Evolutionary conservation across 2,329 filamentous ascomycete species (phyloP).

Genomic region (Lasiodiplodia sp.): DNA sequence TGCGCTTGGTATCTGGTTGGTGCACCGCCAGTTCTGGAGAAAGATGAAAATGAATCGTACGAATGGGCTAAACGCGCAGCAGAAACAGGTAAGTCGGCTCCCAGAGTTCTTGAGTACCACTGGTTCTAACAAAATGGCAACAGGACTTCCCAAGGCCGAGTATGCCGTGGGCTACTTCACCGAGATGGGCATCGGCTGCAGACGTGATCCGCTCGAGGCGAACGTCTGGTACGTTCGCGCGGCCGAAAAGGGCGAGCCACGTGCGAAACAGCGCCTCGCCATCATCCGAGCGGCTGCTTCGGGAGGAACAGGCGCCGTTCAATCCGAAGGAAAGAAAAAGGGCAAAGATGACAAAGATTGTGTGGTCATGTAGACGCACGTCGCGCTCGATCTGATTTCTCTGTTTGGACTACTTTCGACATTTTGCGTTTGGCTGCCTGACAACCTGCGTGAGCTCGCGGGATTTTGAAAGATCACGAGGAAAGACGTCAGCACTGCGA

Average conservation of each 20-base stretch:
- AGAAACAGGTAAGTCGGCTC: slow-evolving; percentile 73
- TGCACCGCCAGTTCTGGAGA: slow-evolving; percentile 88
- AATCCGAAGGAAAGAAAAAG: slow-evolving; percentile 43
- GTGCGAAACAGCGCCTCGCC: slow-evolving; percentile 83
- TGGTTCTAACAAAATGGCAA: neutral
- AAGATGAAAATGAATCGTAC: slow-evolving; percentile 94
- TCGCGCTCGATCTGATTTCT: neutral
- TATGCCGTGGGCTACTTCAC: slow-evolving; percentile 98
- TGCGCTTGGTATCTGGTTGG: slow-evolving; percentile 99
- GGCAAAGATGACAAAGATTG: slow-evolving; percentile 46
- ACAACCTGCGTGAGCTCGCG: neutral
- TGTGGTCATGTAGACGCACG: slow-evolving; percentile 43
- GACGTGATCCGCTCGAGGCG: slow-evolving; percentile 91
- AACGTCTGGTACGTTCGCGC: slow-evolving; percentile 99
- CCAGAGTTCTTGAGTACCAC: neutral
- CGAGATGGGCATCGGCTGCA: slow-evolving; percentile 97
- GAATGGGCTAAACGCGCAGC: slow-evolving; percentile 93
- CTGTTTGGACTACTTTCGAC: slow-evolving; percentile 9
- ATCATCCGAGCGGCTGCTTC: slow-evolving; percentile 85
- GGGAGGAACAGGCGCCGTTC: slow-evolving; percentile 47
- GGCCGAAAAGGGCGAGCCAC: slow-evolving; percentile 88
- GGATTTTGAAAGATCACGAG: neutral
- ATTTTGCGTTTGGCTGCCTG: neutral
- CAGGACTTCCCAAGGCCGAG: slow-evolving; percentile 75
- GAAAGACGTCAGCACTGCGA: neutral